A percentile compares a stretch with the other conserved stretches of the same genome.
Conservation (phyloP, 495 filamentous ascomycete genomes). For the Neurospora sp. region DNA sequence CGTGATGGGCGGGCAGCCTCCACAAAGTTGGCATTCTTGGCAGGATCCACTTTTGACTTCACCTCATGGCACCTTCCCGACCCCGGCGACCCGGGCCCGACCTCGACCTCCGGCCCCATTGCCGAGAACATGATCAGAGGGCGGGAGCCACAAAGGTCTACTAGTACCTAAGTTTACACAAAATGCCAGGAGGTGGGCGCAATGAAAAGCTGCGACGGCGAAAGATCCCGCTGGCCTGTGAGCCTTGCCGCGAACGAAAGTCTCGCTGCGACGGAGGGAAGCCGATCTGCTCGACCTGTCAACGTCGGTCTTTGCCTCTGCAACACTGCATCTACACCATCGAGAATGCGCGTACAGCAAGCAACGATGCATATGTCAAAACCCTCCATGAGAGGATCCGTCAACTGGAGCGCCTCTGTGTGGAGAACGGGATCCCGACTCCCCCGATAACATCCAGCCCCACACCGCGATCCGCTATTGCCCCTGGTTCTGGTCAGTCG, state of each 20-base stretch:
- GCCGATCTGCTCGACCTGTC: constrained; percentile 36
- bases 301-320: constrained; percentile 23
- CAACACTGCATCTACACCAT: constrained; percentile 32
- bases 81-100: neutral
- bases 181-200: neutral
- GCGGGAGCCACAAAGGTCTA: neutral
- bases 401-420: constrained; percentile 27
- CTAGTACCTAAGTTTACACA: neutral
- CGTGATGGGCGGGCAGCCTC: neutral
- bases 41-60: neutral
- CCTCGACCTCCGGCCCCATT: neutral
- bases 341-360: constrained; percentile 25
- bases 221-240: constrained; percentile 24
- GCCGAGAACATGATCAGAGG: neutral
- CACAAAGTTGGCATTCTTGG: neutral
- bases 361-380: constrained; percentile 30
- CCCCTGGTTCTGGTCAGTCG: neutral
- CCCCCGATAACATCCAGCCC: constrained; percentile 5
- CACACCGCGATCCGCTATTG: neutral
- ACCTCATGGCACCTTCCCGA: neutral
- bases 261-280: constrained; percentile 34
- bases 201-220: neutral
- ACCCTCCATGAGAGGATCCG: constrained; percentile 28
- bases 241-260: constrained; percentile 34
- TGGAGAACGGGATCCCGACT: constrained; percentile 20